These are phyloP conservation scores for Xylaria arbuscula DNA, from an alignment of 2,329 filamentous ascomycete genomes.

Conservation along the genomic window DNA sequence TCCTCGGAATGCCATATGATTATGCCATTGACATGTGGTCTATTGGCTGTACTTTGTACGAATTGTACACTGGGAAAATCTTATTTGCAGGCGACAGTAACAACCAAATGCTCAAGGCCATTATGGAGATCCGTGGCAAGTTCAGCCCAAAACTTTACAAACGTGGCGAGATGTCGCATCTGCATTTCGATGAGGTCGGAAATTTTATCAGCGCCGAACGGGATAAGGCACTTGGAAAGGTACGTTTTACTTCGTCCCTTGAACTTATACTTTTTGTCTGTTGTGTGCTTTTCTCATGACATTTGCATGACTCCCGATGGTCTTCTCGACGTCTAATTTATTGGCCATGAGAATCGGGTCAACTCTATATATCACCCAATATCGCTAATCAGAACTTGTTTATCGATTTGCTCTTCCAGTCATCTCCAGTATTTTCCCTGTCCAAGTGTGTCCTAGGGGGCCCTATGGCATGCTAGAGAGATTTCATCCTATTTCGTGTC, in stretches of 20 bases:
- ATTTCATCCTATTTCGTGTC: background rate
- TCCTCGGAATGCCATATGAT: slow-evolving; percentile 95
- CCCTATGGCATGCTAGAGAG: background rate
- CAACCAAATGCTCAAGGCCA: slow-evolving; percentile 96
- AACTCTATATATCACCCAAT: background rate
- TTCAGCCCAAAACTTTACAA: slow-evolving; percentile 90
- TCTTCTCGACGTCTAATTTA: background rate
- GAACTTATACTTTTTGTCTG: slow-evolving; percentile 34
- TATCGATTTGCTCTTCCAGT: background rate
- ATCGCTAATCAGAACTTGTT: background rate
- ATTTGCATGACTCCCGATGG: no score
- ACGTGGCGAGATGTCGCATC: slow-evolving; percentile 77
- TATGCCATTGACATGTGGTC: slow-evolving; percentile 98
- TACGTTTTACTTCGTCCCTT: slow-evolving; percentile 53
- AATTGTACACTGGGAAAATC: slow-evolving; percentile 97
- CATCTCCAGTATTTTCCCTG: background rate
- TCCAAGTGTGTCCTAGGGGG: background rate
- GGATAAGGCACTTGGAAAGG: slow-evolving; percentile 88
- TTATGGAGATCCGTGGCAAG: slow-evolving; percentile 96
- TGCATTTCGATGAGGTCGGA: slow-evolving; percentile 86
- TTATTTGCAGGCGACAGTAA: slow-evolving; percentile 95
- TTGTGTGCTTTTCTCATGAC: background rate
- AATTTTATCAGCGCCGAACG: slow-evolving; percentile 87
- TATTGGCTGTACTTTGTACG: slow-evolving; percentile 95
- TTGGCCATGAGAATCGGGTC: background rate